Conservation (phyloP, 2,329 filamentous ascomycete genomes). For the Podosphaera aphanis region DNA sequence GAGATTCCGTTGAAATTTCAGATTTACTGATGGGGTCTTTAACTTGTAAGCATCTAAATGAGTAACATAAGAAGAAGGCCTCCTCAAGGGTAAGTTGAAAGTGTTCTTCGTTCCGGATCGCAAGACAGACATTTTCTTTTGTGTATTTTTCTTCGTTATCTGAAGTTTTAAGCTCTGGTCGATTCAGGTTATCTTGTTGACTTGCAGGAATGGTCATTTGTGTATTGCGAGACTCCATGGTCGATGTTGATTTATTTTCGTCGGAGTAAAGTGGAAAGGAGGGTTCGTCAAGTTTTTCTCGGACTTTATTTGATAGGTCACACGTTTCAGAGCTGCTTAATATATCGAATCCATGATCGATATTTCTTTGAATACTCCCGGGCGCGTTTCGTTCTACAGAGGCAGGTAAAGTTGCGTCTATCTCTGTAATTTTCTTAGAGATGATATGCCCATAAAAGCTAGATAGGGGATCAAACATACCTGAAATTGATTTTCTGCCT, state of each 20-base stretch:
- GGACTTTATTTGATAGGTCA: conserved; percentile 3
- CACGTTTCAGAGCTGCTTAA: not conserved
- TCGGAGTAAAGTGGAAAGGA: conserved; percentile 8
- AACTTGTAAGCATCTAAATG: conserved; percentile 49
- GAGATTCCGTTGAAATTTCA: conserved; percentile 27
- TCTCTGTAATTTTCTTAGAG: not conserved
- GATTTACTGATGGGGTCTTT: conserved; percentile 23
- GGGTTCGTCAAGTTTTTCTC: conserved; percentile 6
- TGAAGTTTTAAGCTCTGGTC: conserved; percentile 20
- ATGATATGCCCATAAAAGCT: not conserved
- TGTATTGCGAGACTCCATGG: too few relatives aligned
- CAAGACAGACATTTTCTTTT: conserved; percentile 10
- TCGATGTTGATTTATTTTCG: conserved; percentile 4
- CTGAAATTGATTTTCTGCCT: not conserved
- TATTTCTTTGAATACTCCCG: too few relatives aligned
- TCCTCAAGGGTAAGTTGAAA: conserved; percentile 83
- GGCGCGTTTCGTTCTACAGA: too few relatives aligned
- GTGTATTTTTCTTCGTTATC: conserved; percentile 3
- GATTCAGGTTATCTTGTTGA: conserved; percentile 37
- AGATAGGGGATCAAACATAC: not conserved
- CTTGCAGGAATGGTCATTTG: not conserved
- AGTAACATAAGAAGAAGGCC: conserved; percentile 72
- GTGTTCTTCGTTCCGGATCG: conserved; percentile 44
- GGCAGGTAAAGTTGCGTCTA: not conserved
- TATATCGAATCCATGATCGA: too few relatives aligned